Evolutionary conservation across 2,329 filamentous ascomycete genomes (phyloP), one percentile per base, ranked within the genome.

Genomic region (Aureobasidium sp.): DNA sequence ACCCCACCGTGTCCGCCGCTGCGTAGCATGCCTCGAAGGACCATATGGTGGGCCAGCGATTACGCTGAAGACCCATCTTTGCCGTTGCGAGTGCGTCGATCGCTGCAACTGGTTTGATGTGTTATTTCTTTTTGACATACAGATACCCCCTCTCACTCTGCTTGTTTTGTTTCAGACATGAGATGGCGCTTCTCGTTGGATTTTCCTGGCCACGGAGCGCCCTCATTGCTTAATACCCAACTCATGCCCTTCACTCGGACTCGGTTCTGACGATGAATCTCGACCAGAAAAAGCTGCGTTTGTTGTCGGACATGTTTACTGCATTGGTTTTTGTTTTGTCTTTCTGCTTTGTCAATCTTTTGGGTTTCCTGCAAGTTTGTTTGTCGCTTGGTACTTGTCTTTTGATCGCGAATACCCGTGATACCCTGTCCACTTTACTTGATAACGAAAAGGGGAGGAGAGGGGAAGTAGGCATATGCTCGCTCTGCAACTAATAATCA

Each of bases 1-100:
- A 69, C 48, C 67, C 70, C 12, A 62, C 67, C 53, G 71, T 73
- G 56, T 65, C 70, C 57, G 71, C 72, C 62, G 69, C 67, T 62
- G 71, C 71, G 65, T 73, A 71, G 66, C 61, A 37, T 63, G 53
- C 65, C 39, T 36, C 45, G 47, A 49, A 61, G 52, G 27, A 58
- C n/a, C 39, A 52, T 65, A 20, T 66, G 64, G 65, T 66, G 65
- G 64, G 63, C 61, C 57, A 20, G 31, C 3, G 62, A 55, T 63
- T 41, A 39, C 31, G 55, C 47, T 45, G 52, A 51, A 27, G 39
- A 62, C 47, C 37, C 62, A 39, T 57, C 41, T n/a, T 37, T 49
- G 31, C 61, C 55, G 34, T 34, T 45, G 53, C 55, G 42, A 47
- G 61, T 55, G 29, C 62, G 64, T 61, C 63, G 62, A 47, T 66